phyloP scores from a whole-genome alignment of 257 asterid genomes.

The Craterostigma plantagineum region DNA sequence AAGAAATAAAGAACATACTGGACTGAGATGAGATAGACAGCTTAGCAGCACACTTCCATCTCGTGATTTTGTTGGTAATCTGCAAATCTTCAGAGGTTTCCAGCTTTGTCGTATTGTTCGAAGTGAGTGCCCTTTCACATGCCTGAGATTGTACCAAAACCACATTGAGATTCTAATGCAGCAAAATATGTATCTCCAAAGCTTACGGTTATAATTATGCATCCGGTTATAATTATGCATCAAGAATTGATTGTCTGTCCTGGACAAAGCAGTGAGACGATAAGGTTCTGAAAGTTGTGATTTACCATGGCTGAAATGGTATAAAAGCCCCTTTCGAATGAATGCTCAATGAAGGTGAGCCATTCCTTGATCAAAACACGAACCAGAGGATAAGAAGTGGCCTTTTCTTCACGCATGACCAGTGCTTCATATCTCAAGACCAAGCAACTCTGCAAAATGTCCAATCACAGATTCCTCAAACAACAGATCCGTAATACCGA shows the following conservation, averaged over 20 bases:
- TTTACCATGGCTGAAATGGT: conserved; percentile 54
- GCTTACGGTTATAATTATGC: conserved; percentile 6
- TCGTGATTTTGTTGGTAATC: conserved; percentile 28
- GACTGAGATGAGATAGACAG: conserved; percentile 41
- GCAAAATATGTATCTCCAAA: too few relatives aligned
- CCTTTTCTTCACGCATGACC: conserved; percentile 50
- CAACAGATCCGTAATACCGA: not conserved
- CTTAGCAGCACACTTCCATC: conserved; percentile 32
- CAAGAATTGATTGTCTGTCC: too few relatives aligned
- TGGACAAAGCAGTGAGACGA: not conserved
- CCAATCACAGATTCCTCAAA: conserved; percentile 8
- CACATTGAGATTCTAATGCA: too few relatives aligned
- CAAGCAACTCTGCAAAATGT: conserved; percentile 50
- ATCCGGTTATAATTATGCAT: too few relatives aligned
- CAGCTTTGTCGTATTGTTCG: conserved; percentile 9
- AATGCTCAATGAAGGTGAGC: conserved; percentile 55
- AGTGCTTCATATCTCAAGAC: conserved; percentile 86
- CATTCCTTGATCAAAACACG: conserved; percentile 52
- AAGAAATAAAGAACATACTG: conserved; percentile 23
- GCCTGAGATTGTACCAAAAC: conserved; percentile 25
- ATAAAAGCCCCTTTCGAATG: conserved; percentile 44
- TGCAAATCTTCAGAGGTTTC: conserved; percentile 12
- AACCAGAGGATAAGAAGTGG: conserved; percentile 27
- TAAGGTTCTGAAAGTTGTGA: not conserved
- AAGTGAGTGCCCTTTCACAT: conserved; percentile 48